Evolutionary conservation across 2,329 filamentous ascomycete genomes (phyloP).

Genomic region (Trichophyton simii): DNA sequence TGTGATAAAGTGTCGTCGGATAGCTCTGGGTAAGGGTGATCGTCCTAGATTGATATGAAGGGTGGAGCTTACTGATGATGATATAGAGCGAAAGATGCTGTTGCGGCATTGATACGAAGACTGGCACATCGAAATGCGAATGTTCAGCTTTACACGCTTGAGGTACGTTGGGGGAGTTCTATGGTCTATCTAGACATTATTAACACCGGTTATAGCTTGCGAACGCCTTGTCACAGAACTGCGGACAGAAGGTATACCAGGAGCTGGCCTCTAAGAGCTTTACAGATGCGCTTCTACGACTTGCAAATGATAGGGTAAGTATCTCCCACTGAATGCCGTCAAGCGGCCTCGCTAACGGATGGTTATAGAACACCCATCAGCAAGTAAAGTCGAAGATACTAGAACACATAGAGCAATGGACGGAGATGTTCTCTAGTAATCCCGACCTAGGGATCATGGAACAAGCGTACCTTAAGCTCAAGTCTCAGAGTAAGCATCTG

Average conservation of each 20-base stretch:
- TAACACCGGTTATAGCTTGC: slow-evolving; percentile 47
- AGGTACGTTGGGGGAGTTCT: slow-evolving; percentile 38
- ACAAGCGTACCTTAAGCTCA: slow-evolving; percentile 79
- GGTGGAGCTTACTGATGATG: not conserved
- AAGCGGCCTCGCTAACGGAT: not conserved
- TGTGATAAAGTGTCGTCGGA: slow-evolving; percentile 46
- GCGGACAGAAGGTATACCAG: slow-evolving; percentile 71
- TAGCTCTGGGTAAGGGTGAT: slow-evolving; percentile 33
- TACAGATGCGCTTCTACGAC: slow-evolving; percentile 79
- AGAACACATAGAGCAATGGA: slow-evolving; percentile 93
- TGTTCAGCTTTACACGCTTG: slow-evolving; percentile 87
- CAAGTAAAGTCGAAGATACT: slow-evolving; percentile 96
- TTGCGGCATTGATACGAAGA: slow-evolving; percentile 81
- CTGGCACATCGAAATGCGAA: slow-evolving; percentile 90
- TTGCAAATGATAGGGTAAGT: slow-evolving; percentile 66
- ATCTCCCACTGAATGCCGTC: not conserved
- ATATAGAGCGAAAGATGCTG: slow-evolving; percentile 60
- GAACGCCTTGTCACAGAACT: slow-evolving; percentile 86
- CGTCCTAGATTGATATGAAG: not conserved
- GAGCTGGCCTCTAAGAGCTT: slow-evolving; percentile 85
- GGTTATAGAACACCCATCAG: slow-evolving; percentile 64
- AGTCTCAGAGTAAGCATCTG: slow-evolving; percentile 46
- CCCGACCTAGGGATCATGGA: slow-evolving; percentile 95
- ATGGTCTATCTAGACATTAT: not conserved
- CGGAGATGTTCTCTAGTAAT: slow-evolving; percentile 82